Conservation (phyloP, 148 eudicot genomes). For the Arctostaphylos glauca region DNA sequence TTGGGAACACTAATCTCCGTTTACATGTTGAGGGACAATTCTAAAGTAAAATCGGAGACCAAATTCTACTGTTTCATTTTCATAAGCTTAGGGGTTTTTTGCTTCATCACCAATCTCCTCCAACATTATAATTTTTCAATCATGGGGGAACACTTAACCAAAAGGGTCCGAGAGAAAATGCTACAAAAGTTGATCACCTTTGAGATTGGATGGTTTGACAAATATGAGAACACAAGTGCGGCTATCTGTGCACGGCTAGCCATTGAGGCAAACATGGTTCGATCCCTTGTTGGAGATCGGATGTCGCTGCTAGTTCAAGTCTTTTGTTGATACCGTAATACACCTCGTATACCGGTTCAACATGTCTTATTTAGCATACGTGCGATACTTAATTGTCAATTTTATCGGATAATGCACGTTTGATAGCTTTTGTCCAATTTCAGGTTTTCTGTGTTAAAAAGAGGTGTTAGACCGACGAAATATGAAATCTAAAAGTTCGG, state of each 20-base stretch:
- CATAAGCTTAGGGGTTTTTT: constrained; percentile 12
- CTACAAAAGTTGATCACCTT: constrained; percentile 29
- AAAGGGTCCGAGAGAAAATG: constrained; percentile 26
- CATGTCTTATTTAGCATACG: too few species aligned
- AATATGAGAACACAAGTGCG: constrained; percentile 29
- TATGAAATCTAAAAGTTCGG: too few species aligned
- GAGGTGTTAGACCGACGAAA: too few species aligned
- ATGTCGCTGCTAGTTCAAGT: constrained; percentile 29
- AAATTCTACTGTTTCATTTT: constrained; percentile 16
- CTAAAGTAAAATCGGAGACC: constrained; percentile 22
- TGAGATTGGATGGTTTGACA: constrained; percentile 36
- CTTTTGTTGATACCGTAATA: too few species aligned
- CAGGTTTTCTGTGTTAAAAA: too few species aligned
- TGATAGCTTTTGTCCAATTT: too few species aligned
- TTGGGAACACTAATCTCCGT: constrained; percentile 32
- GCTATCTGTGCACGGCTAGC: constrained; percentile 30
- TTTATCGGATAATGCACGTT: too few species aligned
- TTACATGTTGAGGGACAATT: constrained; percentile 17
- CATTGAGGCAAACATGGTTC: constrained; percentile 27
- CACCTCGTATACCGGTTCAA: too few species aligned
- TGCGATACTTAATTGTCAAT: too few species aligned
- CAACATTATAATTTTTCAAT: constrained; percentile 34
- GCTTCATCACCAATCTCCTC: constrained; percentile 26
- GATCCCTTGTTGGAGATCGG: constrained; percentile 34
- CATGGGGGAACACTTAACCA: constrained; percentile 36